phyloP scores from a whole-genome alignment of 306 rosid genomes.

The Astragalus glycyphyllos region DNA sequence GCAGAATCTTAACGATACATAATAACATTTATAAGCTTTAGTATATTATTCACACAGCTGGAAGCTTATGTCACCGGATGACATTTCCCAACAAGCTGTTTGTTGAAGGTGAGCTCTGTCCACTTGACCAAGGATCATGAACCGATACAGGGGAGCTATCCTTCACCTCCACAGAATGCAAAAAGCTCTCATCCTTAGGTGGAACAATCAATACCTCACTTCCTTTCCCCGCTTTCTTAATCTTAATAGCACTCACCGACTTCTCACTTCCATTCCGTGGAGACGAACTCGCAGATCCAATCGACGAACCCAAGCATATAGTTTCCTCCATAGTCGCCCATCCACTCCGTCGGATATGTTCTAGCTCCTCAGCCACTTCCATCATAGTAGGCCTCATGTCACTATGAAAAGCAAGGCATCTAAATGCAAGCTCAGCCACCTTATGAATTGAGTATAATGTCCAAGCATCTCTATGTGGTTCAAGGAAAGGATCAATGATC shows the following conservation, averaged over 20 bases:
- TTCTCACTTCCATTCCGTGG: slow-evolving; percentile 63
- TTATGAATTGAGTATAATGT: slow-evolving; percentile 86
- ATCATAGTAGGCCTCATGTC: slow-evolving; percentile 94
- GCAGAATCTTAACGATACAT: slow-evolving; percentile 37
- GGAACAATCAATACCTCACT: slow-evolving; percentile 66
- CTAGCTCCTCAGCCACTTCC: slow-evolving; percentile 95
- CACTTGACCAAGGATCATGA: slow-evolving; percentile 92
- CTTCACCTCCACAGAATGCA: slow-evolving; percentile 55
- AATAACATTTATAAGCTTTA: slow-evolving; percentile 28
- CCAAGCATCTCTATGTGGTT: slow-evolving; percentile 97
- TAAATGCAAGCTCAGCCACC: slow-evolving; percentile 94
- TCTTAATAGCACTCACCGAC: slow-evolving; percentile 47
- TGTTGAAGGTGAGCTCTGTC: slow-evolving; percentile 89
- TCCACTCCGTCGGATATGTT: slow-evolving; percentile 72
- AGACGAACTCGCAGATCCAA: slow-evolving; percentile 68
- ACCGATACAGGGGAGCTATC: slow-evolving; percentile 91
- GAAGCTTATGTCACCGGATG: slow-evolving; percentile 51
- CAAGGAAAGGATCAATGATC: slow-evolving; percentile 84
- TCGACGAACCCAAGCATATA: slow-evolving; percentile 58
- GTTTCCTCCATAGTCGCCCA: slow-evolving; percentile 85
- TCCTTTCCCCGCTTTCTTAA: slow-evolving; percentile 50
- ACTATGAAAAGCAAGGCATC: slow-evolving; percentile 95
- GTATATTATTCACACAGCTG: slow-evolving; percentile 49
- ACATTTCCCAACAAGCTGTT: slow-evolving; percentile 84
- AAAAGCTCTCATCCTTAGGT: slow-evolving; percentile 42